Evolutionary conservation across 2,329 filamentous ascomycete genomes (phyloP).

Genomic region (Ophiocordyceps unilateralis): DNA sequence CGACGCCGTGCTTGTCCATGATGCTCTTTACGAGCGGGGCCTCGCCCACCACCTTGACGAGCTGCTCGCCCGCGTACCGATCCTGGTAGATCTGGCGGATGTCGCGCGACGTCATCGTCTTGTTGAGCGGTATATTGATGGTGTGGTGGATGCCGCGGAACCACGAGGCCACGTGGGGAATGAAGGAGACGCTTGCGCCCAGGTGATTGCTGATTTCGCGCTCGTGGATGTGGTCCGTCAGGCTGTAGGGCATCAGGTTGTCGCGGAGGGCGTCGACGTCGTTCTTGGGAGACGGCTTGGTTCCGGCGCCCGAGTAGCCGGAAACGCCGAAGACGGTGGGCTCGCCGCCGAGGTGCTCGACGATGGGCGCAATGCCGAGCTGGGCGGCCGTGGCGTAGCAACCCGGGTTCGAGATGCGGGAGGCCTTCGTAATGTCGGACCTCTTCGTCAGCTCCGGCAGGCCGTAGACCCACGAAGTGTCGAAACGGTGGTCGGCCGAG

Average conservation of each 20-base stretch:
- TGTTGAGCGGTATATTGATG: conserved; percentile 73
- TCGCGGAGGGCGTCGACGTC: conserved; percentile 66
- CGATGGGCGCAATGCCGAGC: conserved; percentile 68
- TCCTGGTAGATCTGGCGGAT: conserved; percentile 93
- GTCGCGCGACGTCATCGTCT: conserved; percentile 78
- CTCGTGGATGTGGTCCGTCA: conserved; percentile 87
- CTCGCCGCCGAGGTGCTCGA: conserved; percentile 57
- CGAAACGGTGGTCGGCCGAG: conserved; percentile 92
- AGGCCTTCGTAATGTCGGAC: conserved; percentile 60
- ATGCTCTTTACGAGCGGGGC: conserved; percentile 75
- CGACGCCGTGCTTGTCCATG: conserved; percentile 68
- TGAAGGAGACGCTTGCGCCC: conserved; percentile 59
- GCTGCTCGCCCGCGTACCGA: conserved; percentile 84
- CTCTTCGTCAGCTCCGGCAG: conserved; percentile 74
- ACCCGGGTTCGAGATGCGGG: conserved; percentile 79
- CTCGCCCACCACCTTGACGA: conserved; percentile 84
- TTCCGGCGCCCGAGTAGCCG: conserved; percentile 88
- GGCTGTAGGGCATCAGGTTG: conserved; percentile 70
- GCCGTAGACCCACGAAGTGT: conserved; percentile 66
- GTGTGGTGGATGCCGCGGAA: conserved; percentile 92
- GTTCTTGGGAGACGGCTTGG: conserved; percentile 89
- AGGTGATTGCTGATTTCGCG: conserved; percentile 72
- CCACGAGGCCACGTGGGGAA: conserved; percentile 91
- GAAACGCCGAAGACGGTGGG: conserved; percentile 82
- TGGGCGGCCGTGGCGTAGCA: conserved; percentile 93